Conservation (phyloP, 139 green algal genomes). For the Chlamydomonas sp. region DNA sequence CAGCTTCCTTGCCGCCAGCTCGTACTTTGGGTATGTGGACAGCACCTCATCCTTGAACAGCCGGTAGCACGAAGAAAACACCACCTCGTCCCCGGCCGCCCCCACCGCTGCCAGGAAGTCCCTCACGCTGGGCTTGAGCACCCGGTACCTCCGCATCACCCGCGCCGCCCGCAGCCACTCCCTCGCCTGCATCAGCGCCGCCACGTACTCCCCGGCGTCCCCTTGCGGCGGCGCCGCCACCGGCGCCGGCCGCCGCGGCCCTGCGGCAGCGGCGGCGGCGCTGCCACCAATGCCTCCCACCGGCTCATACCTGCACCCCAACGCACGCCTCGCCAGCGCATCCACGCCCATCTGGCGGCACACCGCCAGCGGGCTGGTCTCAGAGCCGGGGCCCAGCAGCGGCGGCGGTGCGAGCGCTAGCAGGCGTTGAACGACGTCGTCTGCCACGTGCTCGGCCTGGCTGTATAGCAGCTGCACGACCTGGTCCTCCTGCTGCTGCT, state of each 20-base stretch:
- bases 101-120: conserved; percentile 54
- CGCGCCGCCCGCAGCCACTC: conserved; percentile 48
- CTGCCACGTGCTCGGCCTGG: conserved; percentile 22
- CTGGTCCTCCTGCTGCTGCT: conserved; percentile 52
- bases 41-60: conserved; percentile 42
- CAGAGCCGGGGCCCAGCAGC: neutral
- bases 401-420: neutral
- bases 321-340: neutral
- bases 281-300: neutral
- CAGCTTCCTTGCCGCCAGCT: conserved; percentile 18
- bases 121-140: conserved; percentile 14
- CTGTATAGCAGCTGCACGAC: conserved; percentile 39
- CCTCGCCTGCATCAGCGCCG: conserved; percentile 44
- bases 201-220: conserved; percentile 24
- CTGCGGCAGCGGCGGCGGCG: neutral
- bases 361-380: neutral
- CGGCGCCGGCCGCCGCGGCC: neutral
- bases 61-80: conserved; percentile 47
- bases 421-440: conserved; percentile 4
- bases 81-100: conserved; percentile 35
- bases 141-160: conserved; percentile 29
- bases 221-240: neutral
- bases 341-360: conserved; percentile 13
- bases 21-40: conserved; percentile 33
- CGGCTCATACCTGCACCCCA: conserved; percentile 30